Evolutionary conservation across 768 basidiomycete species (phyloP).

Genomic region (Gloeophyllum trabeum): DNA sequence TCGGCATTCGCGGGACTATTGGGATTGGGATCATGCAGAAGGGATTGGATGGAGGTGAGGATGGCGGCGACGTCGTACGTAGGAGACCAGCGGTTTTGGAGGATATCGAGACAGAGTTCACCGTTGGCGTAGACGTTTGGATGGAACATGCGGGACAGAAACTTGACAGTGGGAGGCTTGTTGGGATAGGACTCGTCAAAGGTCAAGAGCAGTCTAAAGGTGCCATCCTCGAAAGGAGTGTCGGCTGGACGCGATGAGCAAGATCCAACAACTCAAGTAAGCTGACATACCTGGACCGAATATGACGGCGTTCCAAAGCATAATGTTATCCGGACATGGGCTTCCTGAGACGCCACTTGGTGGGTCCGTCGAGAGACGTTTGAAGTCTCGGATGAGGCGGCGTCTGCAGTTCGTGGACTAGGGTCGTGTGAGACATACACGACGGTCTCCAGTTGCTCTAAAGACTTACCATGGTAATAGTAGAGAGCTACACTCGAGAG

Average conservation of each 20-base stretch:
- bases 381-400: constrained; percentile 97
- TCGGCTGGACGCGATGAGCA: constrained; percentile 47
- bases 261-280: background rate
- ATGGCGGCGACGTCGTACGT: constrained; percentile 99
- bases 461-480: no score
- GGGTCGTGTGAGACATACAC: background rate
- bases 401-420: constrained; percentile 92
- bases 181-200: constrained; percentile 99
- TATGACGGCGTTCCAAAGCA: constrained; percentile 99
- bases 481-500: no score
- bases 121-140: constrained; percentile 99
- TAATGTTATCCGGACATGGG: constrained; percentile 96
- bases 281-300: constrained; percentile 82
- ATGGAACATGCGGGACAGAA: constrained; percentile 97
- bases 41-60: constrained; percentile 89
- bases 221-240: constrained; percentile 98
- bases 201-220: constrained; percentile 89
- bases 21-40: constrained; percentile 96
- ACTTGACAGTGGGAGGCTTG: constrained; percentile 95
- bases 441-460: background rate
- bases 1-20: constrained; percentile 98
- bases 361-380: constrained; percentile 87
- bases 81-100: constrained; percentile 98
- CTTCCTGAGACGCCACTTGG: constrained; percentile 95
- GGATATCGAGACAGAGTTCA: constrained; percentile 94